Evolutionary conservation across 257 asterid species (phyloP).

Genomic region (Coffea canephora): DNA sequence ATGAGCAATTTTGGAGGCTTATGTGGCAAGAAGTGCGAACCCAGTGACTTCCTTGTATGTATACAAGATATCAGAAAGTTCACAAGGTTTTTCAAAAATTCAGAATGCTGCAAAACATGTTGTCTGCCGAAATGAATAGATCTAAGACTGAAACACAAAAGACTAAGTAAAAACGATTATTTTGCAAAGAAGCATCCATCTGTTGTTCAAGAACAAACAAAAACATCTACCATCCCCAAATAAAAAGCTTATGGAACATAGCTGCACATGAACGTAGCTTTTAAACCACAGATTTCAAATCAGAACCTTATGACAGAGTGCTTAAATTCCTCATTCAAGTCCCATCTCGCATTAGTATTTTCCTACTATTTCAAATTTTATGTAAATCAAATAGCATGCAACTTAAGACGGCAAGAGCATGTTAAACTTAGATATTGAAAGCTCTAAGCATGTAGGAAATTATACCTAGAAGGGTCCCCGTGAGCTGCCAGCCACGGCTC

Average conservation of each 20-base stretch:
- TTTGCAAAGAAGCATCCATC: background rate
- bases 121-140: background rate
- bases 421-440: background rate
- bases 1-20: background rate
- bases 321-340: background rate
- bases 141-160: background rate
- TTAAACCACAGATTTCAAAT: background rate
- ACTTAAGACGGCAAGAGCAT: background rate
- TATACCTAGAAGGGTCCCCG: slow-evolving; percentile 76
- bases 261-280: background rate
- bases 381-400: background rate
- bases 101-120: background rate
- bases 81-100: background rate
- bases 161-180: background rate
- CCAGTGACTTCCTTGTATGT: background rate
- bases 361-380: background rate
- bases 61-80: background rate
- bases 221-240: background rate
- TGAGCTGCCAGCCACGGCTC: slow-evolving; percentile 97
- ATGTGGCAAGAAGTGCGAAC: background rate
- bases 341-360: background rate
- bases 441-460: background rate
- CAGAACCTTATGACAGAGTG: background rate
- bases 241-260: background rate
- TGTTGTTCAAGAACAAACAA: background rate